Base-by-base conservation (phyloP, 192 early-diverging fungal genomes). In the Entophlyctis luteolus region DNA sequence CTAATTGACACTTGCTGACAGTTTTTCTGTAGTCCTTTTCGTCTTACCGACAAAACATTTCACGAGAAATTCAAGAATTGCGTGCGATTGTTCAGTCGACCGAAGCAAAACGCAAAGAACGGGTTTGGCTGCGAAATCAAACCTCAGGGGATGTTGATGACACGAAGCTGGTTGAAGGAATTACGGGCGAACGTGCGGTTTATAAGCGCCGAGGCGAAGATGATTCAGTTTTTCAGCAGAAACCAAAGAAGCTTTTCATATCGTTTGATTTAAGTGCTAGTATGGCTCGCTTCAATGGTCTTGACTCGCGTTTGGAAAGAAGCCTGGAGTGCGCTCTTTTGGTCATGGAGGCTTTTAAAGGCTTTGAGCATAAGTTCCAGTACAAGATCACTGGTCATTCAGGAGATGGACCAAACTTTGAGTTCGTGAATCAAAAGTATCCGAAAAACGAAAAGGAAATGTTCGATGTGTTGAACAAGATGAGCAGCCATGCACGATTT, bases 201-300 rank as follows among this genome's bases (percentile, higher is more conserved):
- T 92, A 90, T 73, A 92, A 91, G 74, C 75, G 85, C 4, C 79
- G 91, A 33, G 91, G 91, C n/a, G 89, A 90, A 16, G 81, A 81
- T 3, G 87, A 88, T 34, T 81, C 86, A 57, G 76, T 82, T 29
- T 80, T 84, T 36, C 87, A 89, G 62, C 78, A 88, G 25, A 87
- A 85, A 50, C 91, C 91, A 22, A 92, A 92, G 71, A 73, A 81
- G 47, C 79, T 92, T 73, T 82, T 78, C 58, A 87, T 92, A 77
- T 84, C 88, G 16, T 92, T 92, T 79, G 91, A 92, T 78, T 67
- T 92, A 31, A 84, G 81, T 35, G 91, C 87, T 55, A 74, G 72
- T 55, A 73, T 81, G 73, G 58, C 67, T 22, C 46, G 70, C 1
- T 77, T 76, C 62, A 76, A 81, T 52, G 76, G 72, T 3, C 62